Evolutionary conservation across 768 basidiomycete genomes (phyloP), one percentile per base, ranked within the genome.

Genomic region (Suillus occidentalis): DNA sequence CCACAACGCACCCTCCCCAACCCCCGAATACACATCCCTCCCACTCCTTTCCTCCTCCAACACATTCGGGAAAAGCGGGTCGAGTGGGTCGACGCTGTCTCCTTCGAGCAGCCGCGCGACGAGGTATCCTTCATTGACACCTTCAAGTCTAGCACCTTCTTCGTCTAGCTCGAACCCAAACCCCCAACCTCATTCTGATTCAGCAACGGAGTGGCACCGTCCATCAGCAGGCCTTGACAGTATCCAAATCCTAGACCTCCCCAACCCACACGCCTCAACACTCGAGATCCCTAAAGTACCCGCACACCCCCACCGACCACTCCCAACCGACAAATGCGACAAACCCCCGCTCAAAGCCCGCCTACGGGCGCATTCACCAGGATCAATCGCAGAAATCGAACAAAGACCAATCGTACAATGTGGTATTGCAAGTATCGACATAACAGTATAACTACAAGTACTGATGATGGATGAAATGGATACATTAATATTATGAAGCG

Each of bases 71-170:
- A 75, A 69, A 42, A 50, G 40, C 0, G 66, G 62, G 31, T 31
- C 31, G 28, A 28, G 28, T 3, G 28, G 28, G 28, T 28, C 75
- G 62, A 66, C 63, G 12, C 1, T 25, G 16, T 68, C 72, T 31
- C 10, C 43, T 12, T 70, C 70, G 6, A 72, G 67, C 2, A 66
- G 71, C 1, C 52, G 55, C 40, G 8, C 63, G 2, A 75, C 74
- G 6, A 74, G 75, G 9, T 75, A 75, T 57, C 74, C 74, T 4
- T 75, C 74, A 2, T 65, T 77, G 8, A 63, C 72, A 20, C 2
- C 61, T 3, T 75, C 74, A 12, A 76, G 65, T 18, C 4, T 57
- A 4, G 56, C 40, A 18, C 50, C 16, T 40, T 65, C 70, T 8
- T 68, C 65, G 14, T 65, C 7, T 1, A 62, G 64, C 36, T 57